These are phyloP conservation scores for Clarireedia hainanense DNA, from an alignment of 2,329 filamentous ascomycete genomes.

Conservation along the genomic window DNA sequence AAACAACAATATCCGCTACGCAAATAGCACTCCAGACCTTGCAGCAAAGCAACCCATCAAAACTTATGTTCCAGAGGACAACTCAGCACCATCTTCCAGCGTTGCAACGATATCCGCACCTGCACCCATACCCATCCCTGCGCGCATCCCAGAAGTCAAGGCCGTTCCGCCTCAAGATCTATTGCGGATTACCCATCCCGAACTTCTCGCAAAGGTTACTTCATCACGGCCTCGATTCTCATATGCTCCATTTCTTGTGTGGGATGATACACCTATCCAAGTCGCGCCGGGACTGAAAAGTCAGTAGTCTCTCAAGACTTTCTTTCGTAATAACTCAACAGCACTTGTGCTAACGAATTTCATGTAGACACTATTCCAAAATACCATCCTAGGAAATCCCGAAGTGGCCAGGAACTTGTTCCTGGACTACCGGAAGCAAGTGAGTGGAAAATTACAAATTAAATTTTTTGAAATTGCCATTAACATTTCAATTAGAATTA, in stretches of 20 bases:
- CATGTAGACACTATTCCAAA: constrained; percentile 26
- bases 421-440: constrained; percentile 24
- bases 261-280: constrained; percentile 20
- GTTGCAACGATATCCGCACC: background rate
- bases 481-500: constrained; percentile 14
- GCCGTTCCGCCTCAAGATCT: constrained; percentile 8
- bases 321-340: background rate
- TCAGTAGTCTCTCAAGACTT: constrained; percentile 12
- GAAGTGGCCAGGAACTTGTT: constrained; percentile 25
- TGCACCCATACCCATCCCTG: background rate
- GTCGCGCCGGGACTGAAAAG: constrained; percentile 25
- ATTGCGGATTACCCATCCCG: constrained; percentile 22
- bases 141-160: background rate
- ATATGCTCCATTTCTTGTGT: constrained; percentile 24
- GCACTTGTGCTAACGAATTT: background rate
- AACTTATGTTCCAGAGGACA: constrained; percentile 9
- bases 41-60: constrained; percentile 7
- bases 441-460: constrained; percentile 15
- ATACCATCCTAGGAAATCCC: constrained; percentile 26
- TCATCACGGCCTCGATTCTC: constrained; percentile 20
- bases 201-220: constrained; percentile 16
- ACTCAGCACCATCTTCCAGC: background rate
- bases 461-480: constrained; percentile 1
- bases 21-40: constrained; percentile 7
- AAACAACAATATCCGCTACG: constrained; percentile 13